A percentile compares a stretch with the other conserved stretches of the same genome.
phyloP scores from a whole-genome alignment of 345 rosid genomes.

The Aurinia saxatilis region DNA sequence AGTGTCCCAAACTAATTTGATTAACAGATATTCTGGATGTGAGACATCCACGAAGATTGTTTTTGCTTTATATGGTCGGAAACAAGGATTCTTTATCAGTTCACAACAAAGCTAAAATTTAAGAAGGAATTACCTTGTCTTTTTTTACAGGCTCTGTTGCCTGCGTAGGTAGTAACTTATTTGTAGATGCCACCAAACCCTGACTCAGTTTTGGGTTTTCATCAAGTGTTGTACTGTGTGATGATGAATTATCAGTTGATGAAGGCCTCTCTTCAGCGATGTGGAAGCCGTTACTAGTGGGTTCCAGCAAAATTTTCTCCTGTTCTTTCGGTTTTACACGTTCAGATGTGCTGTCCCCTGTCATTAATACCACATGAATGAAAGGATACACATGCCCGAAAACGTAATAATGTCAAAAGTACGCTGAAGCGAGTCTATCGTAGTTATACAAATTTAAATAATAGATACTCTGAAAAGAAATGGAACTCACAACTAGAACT shows the following conservation, averaged over 20 bases:
- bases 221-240: constrained; percentile 28
- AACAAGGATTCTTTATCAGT: no score
- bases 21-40: background rate
- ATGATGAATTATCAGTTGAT: constrained; percentile 2
- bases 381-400: background rate
- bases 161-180: constrained; percentile 35
- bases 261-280: constrained; percentile 13
- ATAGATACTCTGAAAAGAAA: background rate
- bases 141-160: constrained; percentile 30
- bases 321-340: constrained; percentile 37
- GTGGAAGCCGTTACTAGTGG: constrained; percentile 25
- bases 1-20: background rate
- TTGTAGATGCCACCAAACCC: constrained; percentile 31
- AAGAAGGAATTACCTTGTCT: constrained; percentile 38
- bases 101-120: no score
- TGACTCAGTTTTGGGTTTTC: constrained; percentile 28
- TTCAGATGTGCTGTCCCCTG: constrained; percentile 28
- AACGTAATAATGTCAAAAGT: background rate
- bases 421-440: background rate
- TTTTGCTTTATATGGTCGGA: no score
- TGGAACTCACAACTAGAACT: constrained; percentile 40
- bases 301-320: constrained; percentile 19
- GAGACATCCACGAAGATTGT: background rate
- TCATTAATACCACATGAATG: constrained; percentile 8
- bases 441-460: background rate